These are phyloP conservation scores for Calycina herbarum DNA, from an alignment of 2,329 filamentous ascomycete genomes.

Conservation along the genomic window DNA sequence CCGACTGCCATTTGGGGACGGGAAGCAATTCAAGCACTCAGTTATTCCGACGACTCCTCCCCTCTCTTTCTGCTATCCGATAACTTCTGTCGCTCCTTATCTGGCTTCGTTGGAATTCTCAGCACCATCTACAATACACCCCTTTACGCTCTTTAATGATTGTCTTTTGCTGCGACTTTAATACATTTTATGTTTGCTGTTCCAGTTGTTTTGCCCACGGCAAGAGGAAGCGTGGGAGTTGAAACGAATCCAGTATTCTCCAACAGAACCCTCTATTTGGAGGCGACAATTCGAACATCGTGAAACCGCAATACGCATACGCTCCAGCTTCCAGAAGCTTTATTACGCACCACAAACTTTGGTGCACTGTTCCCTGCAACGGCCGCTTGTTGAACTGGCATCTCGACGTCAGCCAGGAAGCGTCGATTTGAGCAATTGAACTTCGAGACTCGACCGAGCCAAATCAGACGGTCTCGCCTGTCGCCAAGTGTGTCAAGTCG, in stretches of 20 bases:
- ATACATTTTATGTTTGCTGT: background rate
- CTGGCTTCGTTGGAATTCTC: background rate
- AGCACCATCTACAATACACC: background rate
- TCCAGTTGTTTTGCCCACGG: background rate
- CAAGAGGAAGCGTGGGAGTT: background rate
- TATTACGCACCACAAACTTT: background rate
- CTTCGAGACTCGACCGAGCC: constrained; percentile 4
- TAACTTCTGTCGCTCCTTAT: background rate
- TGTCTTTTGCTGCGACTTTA: constrained; percentile 3
- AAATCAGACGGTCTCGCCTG: background rate
- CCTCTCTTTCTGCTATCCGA: background rate
- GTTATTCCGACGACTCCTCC: background rate
- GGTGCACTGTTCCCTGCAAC: background rate
- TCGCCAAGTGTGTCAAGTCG: background rate
- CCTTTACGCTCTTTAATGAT: background rate
- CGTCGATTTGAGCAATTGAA: background rate
- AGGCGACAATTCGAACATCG: background rate
- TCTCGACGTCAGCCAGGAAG: background rate
- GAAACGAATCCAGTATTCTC: constrained; percentile 2
- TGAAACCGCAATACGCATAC: background rate
- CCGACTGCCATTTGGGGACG: background rate
- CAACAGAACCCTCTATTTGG: background rate
- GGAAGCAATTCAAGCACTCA: background rate
- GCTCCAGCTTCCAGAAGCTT: constrained; percentile 1
- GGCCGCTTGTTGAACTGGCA: constrained; percentile 1